Percentiles rank a stretch among this genome's conserved stretches.
Conservation (phyloP, 1,284 basidiomycete genomes). For the Sanghuangporus baumii region DNA sequence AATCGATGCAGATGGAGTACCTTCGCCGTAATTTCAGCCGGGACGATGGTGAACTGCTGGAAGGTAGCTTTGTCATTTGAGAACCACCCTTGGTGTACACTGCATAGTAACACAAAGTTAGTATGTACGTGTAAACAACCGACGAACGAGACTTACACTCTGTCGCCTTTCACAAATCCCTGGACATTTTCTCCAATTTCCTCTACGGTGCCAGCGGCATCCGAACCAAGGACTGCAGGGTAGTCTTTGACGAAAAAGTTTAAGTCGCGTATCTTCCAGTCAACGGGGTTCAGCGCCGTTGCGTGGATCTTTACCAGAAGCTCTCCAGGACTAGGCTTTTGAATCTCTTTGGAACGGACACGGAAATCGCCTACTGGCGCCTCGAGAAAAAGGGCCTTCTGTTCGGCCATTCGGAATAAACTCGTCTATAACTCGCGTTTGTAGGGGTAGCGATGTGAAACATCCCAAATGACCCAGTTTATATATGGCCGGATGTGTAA, state of each 20-base stretch:
- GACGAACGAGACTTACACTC: slow-evolving; percentile 38
- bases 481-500: not conserved
- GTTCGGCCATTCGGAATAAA: not conserved
- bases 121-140: not conserved
- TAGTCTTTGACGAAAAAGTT: slow-evolving; percentile 28
- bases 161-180: slow-evolving; percentile 48
- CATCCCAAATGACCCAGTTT: not conserved
- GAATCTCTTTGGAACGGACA: slow-evolving; percentile 22
- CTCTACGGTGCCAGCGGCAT: slow-evolving; percentile 52
- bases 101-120: slow-evolving; percentile 22
- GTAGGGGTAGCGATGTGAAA: not conserved
- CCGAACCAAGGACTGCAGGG: slow-evolving; percentile 47
- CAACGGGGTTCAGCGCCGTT: slow-evolving; percentile 38
- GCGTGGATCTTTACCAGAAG: slow-evolving; percentile 37
- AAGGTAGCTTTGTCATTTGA: slow-evolving; percentile 36
- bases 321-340: slow-evolving; percentile 33
- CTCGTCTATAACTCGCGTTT: not conserved
- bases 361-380: slow-evolving; percentile 23
- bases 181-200: slow-evolving; percentile 47
- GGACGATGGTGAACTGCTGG: slow-evolving; percentile 43
- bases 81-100: slow-evolving; percentile 37
- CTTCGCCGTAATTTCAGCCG: slow-evolving; percentile 38
- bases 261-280: slow-evolving; percentile 32
- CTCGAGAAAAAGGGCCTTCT: slow-evolving; percentile 14
- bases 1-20: slow-evolving; percentile 23